Evolutionary conservation across 305 asterid species (phyloP).

Genomic region (Fraxinus sp.): DNA sequence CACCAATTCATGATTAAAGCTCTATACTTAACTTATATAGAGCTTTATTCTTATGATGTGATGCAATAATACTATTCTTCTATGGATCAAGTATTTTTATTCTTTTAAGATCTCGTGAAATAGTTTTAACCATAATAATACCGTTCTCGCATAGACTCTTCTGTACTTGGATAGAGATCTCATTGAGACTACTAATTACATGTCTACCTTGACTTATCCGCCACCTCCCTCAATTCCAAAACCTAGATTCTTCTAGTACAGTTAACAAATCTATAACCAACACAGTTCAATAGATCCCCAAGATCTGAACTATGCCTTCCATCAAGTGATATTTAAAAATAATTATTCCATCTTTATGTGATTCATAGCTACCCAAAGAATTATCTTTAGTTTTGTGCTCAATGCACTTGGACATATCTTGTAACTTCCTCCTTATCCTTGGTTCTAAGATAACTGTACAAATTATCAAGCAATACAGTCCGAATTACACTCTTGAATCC

Average conservation of each 20-base stretch:
- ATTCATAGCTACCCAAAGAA: background rate
- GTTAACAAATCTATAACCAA: background rate
- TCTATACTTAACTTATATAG: background rate
- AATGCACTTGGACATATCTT: background rate
- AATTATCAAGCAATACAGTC: background rate
- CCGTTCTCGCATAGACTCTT: background rate
- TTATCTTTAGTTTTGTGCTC: background rate
- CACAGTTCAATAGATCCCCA: background rate
- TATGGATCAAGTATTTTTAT: background rate
- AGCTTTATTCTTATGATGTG: background rate
- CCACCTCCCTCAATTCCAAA: background rate
- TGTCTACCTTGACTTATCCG: background rate
- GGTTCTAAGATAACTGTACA: background rate
- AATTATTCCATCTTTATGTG: background rate
- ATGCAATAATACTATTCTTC: background rate
- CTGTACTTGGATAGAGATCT: background rate
- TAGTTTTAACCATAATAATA: background rate
- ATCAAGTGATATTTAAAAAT: background rate
- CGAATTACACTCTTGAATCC: background rate
- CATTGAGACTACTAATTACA: background rate
- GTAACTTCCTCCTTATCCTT: background rate
- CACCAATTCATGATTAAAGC: background rate
- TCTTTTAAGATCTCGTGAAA: background rate
- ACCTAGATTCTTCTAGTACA: background rate
- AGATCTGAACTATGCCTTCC: background rate